These are phyloP conservation scores for Penstemon barbatus DNA, from an alignment of 257 asterid genomes.

Conservation along the genomic window DNA sequence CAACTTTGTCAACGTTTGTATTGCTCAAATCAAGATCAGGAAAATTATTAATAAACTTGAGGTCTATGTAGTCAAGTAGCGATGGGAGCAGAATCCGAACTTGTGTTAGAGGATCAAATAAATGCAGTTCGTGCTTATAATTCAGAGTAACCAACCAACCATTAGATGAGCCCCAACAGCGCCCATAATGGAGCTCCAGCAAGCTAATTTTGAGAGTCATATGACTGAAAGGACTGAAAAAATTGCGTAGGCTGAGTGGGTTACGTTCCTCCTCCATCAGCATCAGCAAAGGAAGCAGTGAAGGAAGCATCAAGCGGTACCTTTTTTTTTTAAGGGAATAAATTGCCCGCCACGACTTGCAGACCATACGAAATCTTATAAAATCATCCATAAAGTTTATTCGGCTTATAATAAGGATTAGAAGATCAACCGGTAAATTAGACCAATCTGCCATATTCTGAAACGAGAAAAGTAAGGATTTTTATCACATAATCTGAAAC, in stretches of 20 bases:
- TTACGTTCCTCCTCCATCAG: slow-evolving; percentile 8
- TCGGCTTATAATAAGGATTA: slow-evolving; percentile 27
- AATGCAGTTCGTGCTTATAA: slow-evolving; percentile 25
- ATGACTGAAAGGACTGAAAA: slow-evolving; percentile 25
- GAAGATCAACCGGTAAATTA: slow-evolving; percentile 29
- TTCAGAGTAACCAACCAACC: slow-evolving; percentile 35
- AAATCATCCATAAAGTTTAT: slow-evolving; percentile 29
- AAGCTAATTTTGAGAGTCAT: slow-evolving; percentile 19
- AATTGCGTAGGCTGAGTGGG: neutral
- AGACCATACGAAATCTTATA: slow-evolving; percentile 22
- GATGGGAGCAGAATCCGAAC: slow-evolving; percentile 29
- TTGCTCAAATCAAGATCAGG: too few species aligned
- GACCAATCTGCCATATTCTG: slow-evolving; percentile 29
- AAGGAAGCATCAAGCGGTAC: neutral
- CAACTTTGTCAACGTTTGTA: too few species aligned
- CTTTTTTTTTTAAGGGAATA: neutral
- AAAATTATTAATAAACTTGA: too few species aligned
- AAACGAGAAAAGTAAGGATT: too few species aligned
- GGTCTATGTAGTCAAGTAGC: slow-evolving; percentile 23
- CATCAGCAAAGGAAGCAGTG: slow-evolving; percentile 34
- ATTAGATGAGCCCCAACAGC: slow-evolving; percentile 38
- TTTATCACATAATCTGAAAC: too few species aligned
- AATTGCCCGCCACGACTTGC: slow-evolving; percentile 34
- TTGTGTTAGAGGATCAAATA: slow-evolving; percentile 28
- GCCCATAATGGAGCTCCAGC: slow-evolving; percentile 25